Base-by-base conservation (phyloP, 2,329 filamentous ascomycete species). In the Calycina marina region DNA sequence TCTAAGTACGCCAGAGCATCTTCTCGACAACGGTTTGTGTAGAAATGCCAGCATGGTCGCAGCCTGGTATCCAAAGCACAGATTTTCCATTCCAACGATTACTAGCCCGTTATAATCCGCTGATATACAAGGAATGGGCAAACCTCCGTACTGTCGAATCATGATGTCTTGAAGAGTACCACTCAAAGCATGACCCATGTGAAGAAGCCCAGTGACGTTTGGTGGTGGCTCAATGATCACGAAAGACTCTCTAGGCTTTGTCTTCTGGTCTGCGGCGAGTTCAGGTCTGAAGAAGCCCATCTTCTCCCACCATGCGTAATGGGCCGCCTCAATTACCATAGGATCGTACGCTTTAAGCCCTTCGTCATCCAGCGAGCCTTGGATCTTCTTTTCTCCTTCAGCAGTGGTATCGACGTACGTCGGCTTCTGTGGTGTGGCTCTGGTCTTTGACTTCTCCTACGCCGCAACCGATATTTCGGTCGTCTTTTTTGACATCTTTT, bases 261-360 rank as follows among this genome's bases (percentile, higher is more conserved):
- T 72, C 36, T 79, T 76, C 47, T 80, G 83, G 44, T 92, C 76
- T 18, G 67, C 56, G 28, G 68, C 74, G 56, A 86, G 80, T 53
- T 88, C 71, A 22, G 86, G 88, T 63, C 86, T 71, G 66, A 94
- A 94, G 61, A 90, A 90, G 32, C 84, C 88, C 46, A 83, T 70
- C 64, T 90, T 81, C 65, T 96, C 84, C 90, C 90, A 98, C 86
- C 86, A 98, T 41, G 80, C 71, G 51, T 93, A 92, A 73, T 88
- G 93, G 11, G 83, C 84, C 14, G 77, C 77, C 62, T 98, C 90
- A 42, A 98, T 88, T 37, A 79, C 82, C 41, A 77, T 71, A 27
- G 90, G 90, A 50, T 90, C 80, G 60, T 98, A 98, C 31, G 86
- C 85, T 56, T 90, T 92, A 60, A 80, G 78, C 52, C 80, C 70